A percentile compares a stretch with the other conserved stretches of the same genome.
These are phyloP conservation scores for Aspergillus egyptiacus DNA, from an alignment of 495 filamentous ascomycete species.

Conservation along the genomic window DNA sequence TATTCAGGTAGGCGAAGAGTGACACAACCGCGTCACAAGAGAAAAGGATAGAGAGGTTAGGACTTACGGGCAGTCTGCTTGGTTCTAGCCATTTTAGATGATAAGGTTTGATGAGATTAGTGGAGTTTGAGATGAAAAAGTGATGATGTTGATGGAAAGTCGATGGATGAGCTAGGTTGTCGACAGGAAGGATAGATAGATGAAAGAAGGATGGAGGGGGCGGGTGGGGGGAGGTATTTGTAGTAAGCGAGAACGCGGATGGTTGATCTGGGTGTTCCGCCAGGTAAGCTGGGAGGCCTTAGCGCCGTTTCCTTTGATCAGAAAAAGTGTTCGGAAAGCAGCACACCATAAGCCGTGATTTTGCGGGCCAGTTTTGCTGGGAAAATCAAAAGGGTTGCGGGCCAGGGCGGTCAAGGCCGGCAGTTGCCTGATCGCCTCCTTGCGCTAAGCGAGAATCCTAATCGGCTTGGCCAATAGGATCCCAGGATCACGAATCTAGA, in stretches of 20 bases:
- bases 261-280: constrained; percentile 38
- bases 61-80: constrained; percentile 98
- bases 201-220: constrained; percentile 45
- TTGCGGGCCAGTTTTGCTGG: constrained; percentile 26
- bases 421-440: constrained; percentile 16
- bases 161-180: constrained; percentile 31
- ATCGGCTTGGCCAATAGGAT: constrained; percentile 33
- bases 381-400: constrained; percentile 24
- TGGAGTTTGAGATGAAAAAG: constrained; percentile 41
- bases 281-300: constrained; percentile 22
- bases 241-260: constrained; percentile 34
- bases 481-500: constrained; percentile 38
- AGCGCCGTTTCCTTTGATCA: constrained; percentile 28
- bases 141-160: constrained; percentile 40
- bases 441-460: constrained; percentile 36
- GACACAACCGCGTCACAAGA: constrained; percentile 17
- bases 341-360: constrained; percentile 35
- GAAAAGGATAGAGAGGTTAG: constrained; percentile 19
- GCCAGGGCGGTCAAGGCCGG: constrained; percentile 13
- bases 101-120: constrained; percentile 43
- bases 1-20: constrained; percentile 24
- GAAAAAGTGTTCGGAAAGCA: constrained; percentile 32
- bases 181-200: constrained; percentile 31
- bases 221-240: constrained; percentile 49
- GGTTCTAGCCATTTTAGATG: constrained; percentile 85